Base-by-base conservation (phyloP, 495 filamentous ascomycete genomes). In the Podospora pseudocomata region DNA sequence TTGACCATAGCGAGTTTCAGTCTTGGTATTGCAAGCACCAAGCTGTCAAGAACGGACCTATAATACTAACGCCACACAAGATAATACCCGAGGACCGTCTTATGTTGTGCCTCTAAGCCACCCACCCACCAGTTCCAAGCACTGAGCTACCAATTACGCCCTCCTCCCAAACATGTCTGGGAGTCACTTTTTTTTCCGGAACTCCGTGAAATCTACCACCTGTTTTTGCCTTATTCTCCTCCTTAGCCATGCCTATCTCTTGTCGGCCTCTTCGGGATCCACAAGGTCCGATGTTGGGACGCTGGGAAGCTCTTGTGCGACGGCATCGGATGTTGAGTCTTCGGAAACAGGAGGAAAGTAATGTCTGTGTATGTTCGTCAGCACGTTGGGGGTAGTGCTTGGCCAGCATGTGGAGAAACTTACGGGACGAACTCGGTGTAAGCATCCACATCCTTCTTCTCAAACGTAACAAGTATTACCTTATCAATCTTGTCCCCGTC, bases 391-490 rank as follows among this genome's bases (percentile, higher is more conserved):
- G 15, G 2, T 49, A 16, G 1, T 11, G 2, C 7, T 16, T 23
- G 23, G 39, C 9, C 39, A 49, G 13, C 6, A 2, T 49, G 2
- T 49, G 9, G 39, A 20, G 39, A 63, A 11, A 86, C 92, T 85
- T 75, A 96, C 93, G 94, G 92, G 20, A 95, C 77, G 53, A 79
- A 74, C 55, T 85, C 70, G 27, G 86, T 80, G 75, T 97, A 97
- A 16, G 89, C 90, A 54, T 75, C 71, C 70, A 88, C 85, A 77
- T 97, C 94, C 78, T 94, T 93, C 44, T 74, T 73, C 76, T 90
- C 85, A 76, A 94, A 97, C 28, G 86, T 91, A 71, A 90, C 91
- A 78, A 97, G 93, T 11, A 97, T 82, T 6, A 97, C 85, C 66
- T 87, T 85, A 20, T 92, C 87, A 64, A 97, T 77, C 73, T 81